Evolutionary conservation across 2,329 filamentous ascomycete species (phyloP), one percentile per base, ranked within the genome.

Genomic region (Aspergillus aculeatus): DNA sequence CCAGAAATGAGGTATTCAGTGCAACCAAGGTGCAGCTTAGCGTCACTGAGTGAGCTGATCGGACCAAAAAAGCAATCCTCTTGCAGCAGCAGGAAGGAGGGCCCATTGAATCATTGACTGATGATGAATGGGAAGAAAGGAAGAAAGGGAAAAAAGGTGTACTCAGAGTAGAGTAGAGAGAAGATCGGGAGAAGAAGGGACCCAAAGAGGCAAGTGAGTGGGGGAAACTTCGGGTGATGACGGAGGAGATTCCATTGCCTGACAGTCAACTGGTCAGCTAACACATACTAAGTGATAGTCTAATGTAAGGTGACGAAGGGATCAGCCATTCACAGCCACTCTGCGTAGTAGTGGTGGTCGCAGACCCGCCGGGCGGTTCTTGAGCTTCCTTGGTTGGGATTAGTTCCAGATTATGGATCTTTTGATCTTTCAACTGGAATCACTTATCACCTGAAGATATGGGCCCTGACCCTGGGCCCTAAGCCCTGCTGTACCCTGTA

Each of bases 131-230:
- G 9, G 47, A 11, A 21, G 31, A 31, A 47, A 50, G 19, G 9
- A 44, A n/a, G 21, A 19, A 55, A 32, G 32, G 50, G 50, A 50
- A 44, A 47, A 26, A 47, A 49, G 49, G 29, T 24, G 52, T 38
- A 50, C n/a, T n/a, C n/a, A n/a, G 29, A 47, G 44, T 31, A 56
- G 38, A 54, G 31, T 23, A 56, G 31, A 50, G 23, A 50, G 41
- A 60, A 57, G 51, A 61, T 52, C 53, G n/a, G 47, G 57, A 50
- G 48, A 52, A 63, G 32, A 38, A 44, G 29, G 61, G 47, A 47
- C 16, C 11, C 14, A 44, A 44, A 44, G 4, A 35, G 38, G 38
- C 14, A 44, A 44, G 38, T n/a, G 38, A 44, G 38, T 44, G 38
- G 38, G 38, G 16, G 38, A 44, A 19, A 7, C 14, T 19, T 44